Conservation (phyloP, 2,329 filamentous ascomycete species). For the Colletotrichum tabaci region DNA sequence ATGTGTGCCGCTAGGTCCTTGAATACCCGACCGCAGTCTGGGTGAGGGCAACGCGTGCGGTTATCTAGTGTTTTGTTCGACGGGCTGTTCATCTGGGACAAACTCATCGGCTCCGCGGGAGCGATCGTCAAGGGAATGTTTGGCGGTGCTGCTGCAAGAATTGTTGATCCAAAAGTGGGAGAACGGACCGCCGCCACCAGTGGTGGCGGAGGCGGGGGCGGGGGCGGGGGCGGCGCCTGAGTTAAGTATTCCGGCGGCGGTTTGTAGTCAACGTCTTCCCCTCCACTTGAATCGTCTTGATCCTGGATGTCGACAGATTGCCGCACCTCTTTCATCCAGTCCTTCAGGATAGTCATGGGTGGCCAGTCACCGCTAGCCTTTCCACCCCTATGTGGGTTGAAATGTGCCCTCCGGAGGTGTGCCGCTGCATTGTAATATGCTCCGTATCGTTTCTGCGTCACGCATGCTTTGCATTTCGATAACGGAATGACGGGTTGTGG, state of each 20-base stretch:
- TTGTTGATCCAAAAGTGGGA: slow-evolving; percentile 23
- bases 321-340: slow-evolving; percentile 74
- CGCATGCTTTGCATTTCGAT: slow-evolving; percentile 70
- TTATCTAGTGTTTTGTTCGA: slow-evolving; percentile 55
- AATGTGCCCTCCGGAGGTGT: slow-evolving; percentile 71
- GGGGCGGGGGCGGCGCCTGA: slow-evolving; percentile 30
- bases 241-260: slow-evolving; percentile 36
- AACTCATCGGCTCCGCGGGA: slow-evolving; percentile 22
- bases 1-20: slow-evolving; percentile 87
- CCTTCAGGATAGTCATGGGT: slow-evolving; percentile 69
- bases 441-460: slow-evolving; percentile 70
- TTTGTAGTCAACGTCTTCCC: slow-evolving; percentile 58
- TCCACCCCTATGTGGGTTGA: slow-evolving; percentile 68
- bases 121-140: slow-evolving; percentile 23
- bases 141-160: slow-evolving; percentile 30
- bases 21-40: slow-evolving; percentile 72
- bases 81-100: slow-evolving; percentile 47
- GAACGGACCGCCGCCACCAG: slow-evolving; percentile 3
- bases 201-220: slow-evolving; percentile 16
- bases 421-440: slow-evolving; percentile 73
- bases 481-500: slow-evolving; percentile 67
- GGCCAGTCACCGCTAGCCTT: slow-evolving; percentile 73
- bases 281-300: slow-evolving; percentile 65
- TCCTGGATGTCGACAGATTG: slow-evolving; percentile 63
- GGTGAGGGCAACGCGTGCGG: slow-evolving; percentile 67